Evolutionary conservation across 108 stramenopile genomes (phyloP).

Genomic region (Licmophora abbreviata): DNA sequence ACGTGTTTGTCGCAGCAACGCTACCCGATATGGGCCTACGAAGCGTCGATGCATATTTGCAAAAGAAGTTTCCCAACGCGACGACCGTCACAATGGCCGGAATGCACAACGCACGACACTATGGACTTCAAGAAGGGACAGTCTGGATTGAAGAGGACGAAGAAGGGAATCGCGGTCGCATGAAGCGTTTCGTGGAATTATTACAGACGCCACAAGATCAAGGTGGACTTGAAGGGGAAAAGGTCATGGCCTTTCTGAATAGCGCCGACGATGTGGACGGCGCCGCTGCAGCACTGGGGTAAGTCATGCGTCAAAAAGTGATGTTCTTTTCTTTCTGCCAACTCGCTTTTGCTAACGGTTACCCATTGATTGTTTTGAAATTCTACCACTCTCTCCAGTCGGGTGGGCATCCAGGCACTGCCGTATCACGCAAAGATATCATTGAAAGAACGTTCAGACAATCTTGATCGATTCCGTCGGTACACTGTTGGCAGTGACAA

Average conservation of each 20-base stretch:
- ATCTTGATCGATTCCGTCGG: constrained; percentile 74
- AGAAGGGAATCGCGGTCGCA: constrained; percentile 70
- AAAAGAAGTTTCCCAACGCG: constrained; percentile 78
- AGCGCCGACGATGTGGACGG: constrained; percentile 80
- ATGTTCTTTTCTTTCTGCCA: neutral
- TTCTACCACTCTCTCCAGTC: constrained; percentile 6
- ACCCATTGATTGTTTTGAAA: constrained; percentile 1
- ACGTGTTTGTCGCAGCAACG: constrained; percentile 91
- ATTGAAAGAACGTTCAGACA: constrained; percentile 65
- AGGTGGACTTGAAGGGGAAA: constrained; percentile 52
- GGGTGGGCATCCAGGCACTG: constrained; percentile 66
- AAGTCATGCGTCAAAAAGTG: neutral
- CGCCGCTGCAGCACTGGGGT: constrained; percentile 51
- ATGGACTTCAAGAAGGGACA: constrained; percentile 60
- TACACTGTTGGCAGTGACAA: constrained; percentile 28
- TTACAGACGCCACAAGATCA: constrained; percentile 27
- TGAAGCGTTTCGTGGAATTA: constrained; percentile 65
- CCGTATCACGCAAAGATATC: constrained; percentile 82
- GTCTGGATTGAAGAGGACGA: constrained; percentile 63
- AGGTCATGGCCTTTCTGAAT: constrained; percentile 87
- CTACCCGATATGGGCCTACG: constrained; percentile 88
- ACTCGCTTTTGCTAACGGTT: neutral
- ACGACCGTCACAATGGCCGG: constrained; percentile 49
- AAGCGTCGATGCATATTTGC: constrained; percentile 86
- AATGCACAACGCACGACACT: constrained; percentile 86